Evolutionary conservation across 129 eudicot genomes (phyloP), one percentile per base, ranked within the genome.

Genomic region (Sambucus nigra): DNA sequence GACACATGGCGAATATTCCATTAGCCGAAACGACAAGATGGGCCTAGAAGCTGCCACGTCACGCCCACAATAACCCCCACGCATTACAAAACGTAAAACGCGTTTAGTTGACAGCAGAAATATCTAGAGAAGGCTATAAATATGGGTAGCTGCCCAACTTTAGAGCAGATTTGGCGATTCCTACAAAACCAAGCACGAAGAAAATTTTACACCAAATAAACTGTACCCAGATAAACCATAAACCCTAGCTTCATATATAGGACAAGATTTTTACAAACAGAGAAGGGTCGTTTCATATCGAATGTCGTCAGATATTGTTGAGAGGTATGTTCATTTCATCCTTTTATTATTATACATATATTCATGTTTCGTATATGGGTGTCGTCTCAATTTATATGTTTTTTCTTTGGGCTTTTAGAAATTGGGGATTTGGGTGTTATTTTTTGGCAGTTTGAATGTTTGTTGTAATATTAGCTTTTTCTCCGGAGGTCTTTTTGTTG

Each of bases 61-160:
- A 48, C 22, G 38, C 38, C 51, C 10, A 7, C 9, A 21, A 45
- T 7, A 5, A 66, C n/a, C 52, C n/a, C 52, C 25, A 47, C 52
- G 23, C 26, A 44, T 23, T 53, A 15, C 20, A 46, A 55, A 55
- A 65, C 16, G 55, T 5, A 58, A 5, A 26, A 21, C 15, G 16
- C 46, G 27, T 18, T 11, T 38, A 7, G 13, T 2, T 35, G 13
- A 15, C 8, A 11, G 2, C 0, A 49, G 79, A 61, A 73, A 73
- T 66, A 61, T 67, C 79, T 60, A 61, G 69, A 73, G 66, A 67
- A 66, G 69, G 60, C 69, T 73, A 73, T 73, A 73, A 67, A 67
- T 73, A 73, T 29, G 42, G 21, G 22, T 53, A 18, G 49, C 53
- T 59, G 3, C 42, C 42, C 1, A 7, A 3, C 13, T 8, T 35